Conservation (phyloP, 257 asterid species). For the Craterostigma plantagineum region DNA sequence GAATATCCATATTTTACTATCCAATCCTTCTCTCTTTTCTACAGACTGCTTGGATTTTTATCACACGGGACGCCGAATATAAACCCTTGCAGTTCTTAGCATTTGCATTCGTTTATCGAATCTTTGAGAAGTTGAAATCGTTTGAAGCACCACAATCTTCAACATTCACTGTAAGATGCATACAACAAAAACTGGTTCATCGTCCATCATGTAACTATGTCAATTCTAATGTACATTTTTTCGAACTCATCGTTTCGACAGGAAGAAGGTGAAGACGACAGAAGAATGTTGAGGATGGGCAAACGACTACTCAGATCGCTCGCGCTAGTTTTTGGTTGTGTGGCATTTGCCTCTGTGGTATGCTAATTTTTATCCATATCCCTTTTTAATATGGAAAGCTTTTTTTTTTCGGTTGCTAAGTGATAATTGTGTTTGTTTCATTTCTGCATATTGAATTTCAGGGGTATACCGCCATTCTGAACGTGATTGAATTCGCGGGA, state of each 20-base stretch:
- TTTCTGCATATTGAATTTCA: conserved; percentile 13
- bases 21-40: conserved; percentile 11
- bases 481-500: conserved; percentile 41
- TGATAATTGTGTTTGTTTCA: conserved; percentile 7
- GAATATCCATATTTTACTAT: not conserved
- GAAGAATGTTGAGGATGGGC: conserved; percentile 84
- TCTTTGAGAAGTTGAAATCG: conserved; percentile 80
- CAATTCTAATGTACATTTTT: conserved; percentile 4
- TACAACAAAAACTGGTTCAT: not conserved
- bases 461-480: conserved; percentile 81
- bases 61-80: conserved; percentile 67
- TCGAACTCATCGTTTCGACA: conserved; percentile 20
- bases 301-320: conserved; percentile 78
- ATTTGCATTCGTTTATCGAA: conserved; percentile 61
- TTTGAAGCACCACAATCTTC: conserved; percentile 44
- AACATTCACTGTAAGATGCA: conserved; percentile 54
- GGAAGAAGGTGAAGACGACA: conserved; percentile 96
- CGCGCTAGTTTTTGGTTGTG: conserved; percentile 64
- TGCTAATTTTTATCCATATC: conserved; percentile 8
- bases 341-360: conserved; percentile 91
- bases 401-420: too few relatives aligned
- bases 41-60: conserved; percentile 84
- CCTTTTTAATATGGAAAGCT: not conserved
- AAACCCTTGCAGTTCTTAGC: conserved; percentile 87
- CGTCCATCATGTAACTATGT: conserved; percentile 2